Base-by-base conservation (phyloP, 768 basidiomycete genomes). In the Suillus spraguei region DNA sequence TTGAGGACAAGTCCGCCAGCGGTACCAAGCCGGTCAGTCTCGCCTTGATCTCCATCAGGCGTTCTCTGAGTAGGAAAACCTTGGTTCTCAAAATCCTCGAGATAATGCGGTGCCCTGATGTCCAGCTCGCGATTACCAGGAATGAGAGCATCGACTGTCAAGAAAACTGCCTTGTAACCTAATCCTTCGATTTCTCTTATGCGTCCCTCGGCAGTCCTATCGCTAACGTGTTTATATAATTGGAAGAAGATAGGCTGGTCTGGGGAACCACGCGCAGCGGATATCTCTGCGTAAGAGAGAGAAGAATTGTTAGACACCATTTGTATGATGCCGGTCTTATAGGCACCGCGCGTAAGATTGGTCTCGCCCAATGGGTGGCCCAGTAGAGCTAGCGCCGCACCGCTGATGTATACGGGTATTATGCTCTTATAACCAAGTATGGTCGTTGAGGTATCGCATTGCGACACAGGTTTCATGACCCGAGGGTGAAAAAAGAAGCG, bases 141-240 rank as follows among this genome's bases (percentile, higher is more conserved):
- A 46, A 90, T 86, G n/a, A 92, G 81, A 0, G 93, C 91, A 75
- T 98, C 95, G 3, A 97, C 95, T 2, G 95, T 97, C 61, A 98
- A 80, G 73, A 94, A 94, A 63, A 98, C 91, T 1, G 92, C 94
- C 55, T 89, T 93, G 76, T 91, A 96, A 0, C 94, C 93, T 4
- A 92, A 76, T 36, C 74, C 71, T 63, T 90, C 89, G 24, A 94
- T 84, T 58, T 91, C 87, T 53, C 82, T 81, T 17, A 97, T 83
- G 35, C 92, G 85, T 65, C 82, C 80, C 70, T 86, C 87, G 2
- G 94, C 93, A 41, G 82, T 79, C 16, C 76, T 70, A 63, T 92
- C 84, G 69, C 92, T 81, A 50, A 80, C 79, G 76, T 94, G 86
- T 69, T 97, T 92, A 78, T 98, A 97, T 16, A 97, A 79, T 71